phyloP scores from a whole-genome alignment of 257 asterid genomes.

The Solanum paucissectum region DNA sequence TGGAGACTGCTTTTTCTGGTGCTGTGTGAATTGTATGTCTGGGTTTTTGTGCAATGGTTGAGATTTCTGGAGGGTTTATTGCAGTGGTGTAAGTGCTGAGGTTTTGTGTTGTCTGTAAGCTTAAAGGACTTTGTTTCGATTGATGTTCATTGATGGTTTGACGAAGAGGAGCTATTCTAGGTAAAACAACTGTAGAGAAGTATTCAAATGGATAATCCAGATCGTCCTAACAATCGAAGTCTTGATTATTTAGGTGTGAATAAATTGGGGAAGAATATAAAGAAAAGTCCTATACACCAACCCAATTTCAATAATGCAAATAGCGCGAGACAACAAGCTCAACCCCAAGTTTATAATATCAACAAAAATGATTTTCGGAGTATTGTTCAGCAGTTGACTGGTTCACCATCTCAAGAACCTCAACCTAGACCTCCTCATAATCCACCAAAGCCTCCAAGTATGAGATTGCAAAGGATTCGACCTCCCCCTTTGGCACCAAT shows the following conservation, averaged over 20 bases:
- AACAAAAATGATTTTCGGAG: conserved; percentile 84
- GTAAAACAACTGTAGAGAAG: background rate
- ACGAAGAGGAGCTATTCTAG: background rate
- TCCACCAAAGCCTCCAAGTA: conserved; percentile 53
- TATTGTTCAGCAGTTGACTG: conserved; percentile 81
- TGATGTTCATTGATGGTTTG: background rate
- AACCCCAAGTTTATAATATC: conserved; percentile 82
- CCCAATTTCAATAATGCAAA: conserved; percentile 36
- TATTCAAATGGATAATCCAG: conserved; percentile 49
- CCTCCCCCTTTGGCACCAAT: conserved; percentile 78
- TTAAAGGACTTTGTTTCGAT: background rate
- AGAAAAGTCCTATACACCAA: conserved; percentile 82
- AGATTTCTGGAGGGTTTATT: background rate
- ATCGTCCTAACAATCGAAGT: conserved; percentile 39
- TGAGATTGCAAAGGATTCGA: conserved; percentile 66
- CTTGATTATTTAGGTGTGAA: conserved; percentile 66
- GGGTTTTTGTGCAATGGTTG: background rate
- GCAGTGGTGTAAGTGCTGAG: background rate
- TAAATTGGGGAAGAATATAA: conserved; percentile 71
- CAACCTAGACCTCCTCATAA: conserved; percentile 56
- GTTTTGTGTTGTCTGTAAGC: background rate
- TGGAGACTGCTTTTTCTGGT: background rate
- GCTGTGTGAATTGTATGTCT: background rate
- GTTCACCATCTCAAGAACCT: conserved; percentile 64
- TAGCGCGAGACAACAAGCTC: conserved; percentile 58